Percentiles rank a stretch among this genome's conserved stretches.
Evolutionary conservation across 2,329 filamentous ascomycete species (phyloP).

Genomic region (Nemania bipapillata): DNA sequence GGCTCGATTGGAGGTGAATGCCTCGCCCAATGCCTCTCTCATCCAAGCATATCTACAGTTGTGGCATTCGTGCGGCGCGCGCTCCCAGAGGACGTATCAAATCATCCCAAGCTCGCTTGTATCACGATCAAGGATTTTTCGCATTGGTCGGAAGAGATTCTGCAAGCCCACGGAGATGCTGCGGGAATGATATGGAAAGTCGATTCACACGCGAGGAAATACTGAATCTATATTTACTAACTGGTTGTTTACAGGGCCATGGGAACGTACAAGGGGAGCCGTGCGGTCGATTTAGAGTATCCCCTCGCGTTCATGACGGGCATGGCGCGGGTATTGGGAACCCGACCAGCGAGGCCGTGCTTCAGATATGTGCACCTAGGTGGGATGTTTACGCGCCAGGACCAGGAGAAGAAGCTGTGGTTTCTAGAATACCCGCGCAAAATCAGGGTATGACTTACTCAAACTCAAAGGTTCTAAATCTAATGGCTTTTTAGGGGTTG

Average conservation of each 20-base stretch:
- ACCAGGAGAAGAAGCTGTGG: conserved; percentile 50
- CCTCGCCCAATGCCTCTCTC: conserved; percentile 50
- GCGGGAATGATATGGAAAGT: conserved; percentile 48
- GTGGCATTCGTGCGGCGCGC: conserved; percentile 51
- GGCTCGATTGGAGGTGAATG: conserved; percentile 52
- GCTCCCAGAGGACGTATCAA: conserved; percentile 37
- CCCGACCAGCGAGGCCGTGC: conserved; percentile 17
- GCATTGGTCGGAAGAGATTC: conserved; percentile 44
- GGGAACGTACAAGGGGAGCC: conserved; percentile 42
- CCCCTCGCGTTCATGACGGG: conserved; percentile 43
- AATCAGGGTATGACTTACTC: conserved; percentile 39
- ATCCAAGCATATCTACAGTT: conserved; percentile 48
- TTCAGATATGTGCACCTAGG: conserved; percentile 52
- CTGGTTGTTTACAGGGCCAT: conserved; percentile 36
- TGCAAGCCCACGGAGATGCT: conserved; percentile 45
- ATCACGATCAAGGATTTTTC: conserved; percentile 45
- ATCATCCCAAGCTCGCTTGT: conserved; percentile 42
- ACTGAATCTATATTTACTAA: background rate
- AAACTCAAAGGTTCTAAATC: background rate
- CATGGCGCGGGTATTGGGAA: conserved; percentile 39
- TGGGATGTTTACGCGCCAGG: conserved; percentile 50
- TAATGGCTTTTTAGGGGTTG: conserved; percentile 37
- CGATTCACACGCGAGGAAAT: background rate
- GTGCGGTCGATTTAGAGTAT: conserved; percentile 42
- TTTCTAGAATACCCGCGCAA: conserved; percentile 46